These are phyloP conservation scores for Colletotrichum tropicicola DNA, from an alignment of 2,329 filamentous ascomycete species.

Conservation along the genomic window DNA sequence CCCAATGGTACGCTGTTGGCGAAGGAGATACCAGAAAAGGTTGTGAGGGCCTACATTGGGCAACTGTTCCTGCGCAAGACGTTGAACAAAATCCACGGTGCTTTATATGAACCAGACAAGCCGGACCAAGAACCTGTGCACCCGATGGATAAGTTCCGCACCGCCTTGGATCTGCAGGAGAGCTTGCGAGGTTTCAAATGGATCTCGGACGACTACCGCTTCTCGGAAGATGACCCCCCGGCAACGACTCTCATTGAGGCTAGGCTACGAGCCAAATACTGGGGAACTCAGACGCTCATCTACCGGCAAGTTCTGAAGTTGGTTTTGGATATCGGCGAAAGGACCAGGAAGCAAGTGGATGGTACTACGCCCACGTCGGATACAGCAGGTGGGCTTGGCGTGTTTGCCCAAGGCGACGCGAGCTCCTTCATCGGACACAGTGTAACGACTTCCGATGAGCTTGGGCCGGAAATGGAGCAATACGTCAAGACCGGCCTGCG, in stretches of 20 bases:
- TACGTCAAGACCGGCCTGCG: constrained; percentile 72
- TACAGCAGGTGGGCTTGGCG: constrained; percentile 44
- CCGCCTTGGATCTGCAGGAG: constrained; percentile 46
- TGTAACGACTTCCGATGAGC: constrained; percentile 45
- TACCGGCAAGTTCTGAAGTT: constrained; percentile 78
- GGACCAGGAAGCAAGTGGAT: constrained; percentile 39
- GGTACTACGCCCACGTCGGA: constrained; percentile 36
- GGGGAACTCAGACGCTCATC: constrained; percentile 90
- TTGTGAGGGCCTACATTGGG: constrained; percentile 68
- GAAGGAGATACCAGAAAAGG: constrained; percentile 51
- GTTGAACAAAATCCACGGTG: constrained; percentile 69
- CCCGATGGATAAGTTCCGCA: constrained; percentile 49
- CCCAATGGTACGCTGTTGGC: constrained; percentile 63
- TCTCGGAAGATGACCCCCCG: constrained; percentile 74
- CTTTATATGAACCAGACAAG: constrained; percentile 57
- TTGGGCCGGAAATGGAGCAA: constrained; percentile 57
- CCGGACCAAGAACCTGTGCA: constrained; percentile 37
- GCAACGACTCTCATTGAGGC: constrained; percentile 82
- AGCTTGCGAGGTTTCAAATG: constrained; percentile 45
- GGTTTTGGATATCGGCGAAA: constrained; percentile 58
- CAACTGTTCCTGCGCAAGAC: constrained; percentile 73
- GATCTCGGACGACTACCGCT: constrained; percentile 62
- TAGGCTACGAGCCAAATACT: constrained; percentile 91
- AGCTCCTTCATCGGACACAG: neutral
- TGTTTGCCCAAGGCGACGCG: constrained; percentile 33